Evolutionary conservation across 192 early-diverging fungal genomes (phyloP), one percentile per base, ranked within the genome.

Genomic region (Podila epigama): DNA sequence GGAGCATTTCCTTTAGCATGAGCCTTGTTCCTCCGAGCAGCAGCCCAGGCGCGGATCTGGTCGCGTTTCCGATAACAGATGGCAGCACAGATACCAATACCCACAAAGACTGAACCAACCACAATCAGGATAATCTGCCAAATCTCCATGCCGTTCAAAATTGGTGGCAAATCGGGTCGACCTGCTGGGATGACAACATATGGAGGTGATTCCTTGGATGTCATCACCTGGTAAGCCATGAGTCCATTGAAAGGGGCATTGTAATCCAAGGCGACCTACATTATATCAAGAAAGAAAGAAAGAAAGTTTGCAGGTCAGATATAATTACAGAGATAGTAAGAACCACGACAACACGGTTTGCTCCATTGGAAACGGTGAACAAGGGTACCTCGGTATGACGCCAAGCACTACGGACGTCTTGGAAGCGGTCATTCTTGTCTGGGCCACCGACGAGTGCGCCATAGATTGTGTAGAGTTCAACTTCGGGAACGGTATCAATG

Each of bases 401-500:
- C 70, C 79, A 89, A 48, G 88, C 70, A 15, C 57, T 39, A 8
- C 87, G 72, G 6, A 68, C 55, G 53, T 89, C 88, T 13, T 53
- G 32, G 58, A 84, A 89, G 2, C 66, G 63, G 44, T 89, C 88
- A 27, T 81, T 63, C 55, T 84, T 81, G 51, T 73, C 70, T 1
- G 88, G 88, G 39, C 88, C 88, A n/a, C 86, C 86, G 16, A 88
- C 85, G 22, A 89, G 55, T 11, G 84, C 84, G 15, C 88, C 88
- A 58, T 86, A 87, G 20, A 89, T 69, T 0, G 84, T 60, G 48
- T 86, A 60, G 18, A 56, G 29, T 33, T 80, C 78, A 12, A 40
- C 57, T 4, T 59, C 48, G 25, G 86, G 87, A 4, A 25, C 35
- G 32, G 78, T 58, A 13, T 85, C 78, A 20, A 85, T 81, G 22